Percentiles rank a stretch among this genome's conserved stretches.
Evolutionary conservation across 2,329 filamentous ascomycete species (phyloP).

Genomic region (Corniculantispora saksenae): DNA sequence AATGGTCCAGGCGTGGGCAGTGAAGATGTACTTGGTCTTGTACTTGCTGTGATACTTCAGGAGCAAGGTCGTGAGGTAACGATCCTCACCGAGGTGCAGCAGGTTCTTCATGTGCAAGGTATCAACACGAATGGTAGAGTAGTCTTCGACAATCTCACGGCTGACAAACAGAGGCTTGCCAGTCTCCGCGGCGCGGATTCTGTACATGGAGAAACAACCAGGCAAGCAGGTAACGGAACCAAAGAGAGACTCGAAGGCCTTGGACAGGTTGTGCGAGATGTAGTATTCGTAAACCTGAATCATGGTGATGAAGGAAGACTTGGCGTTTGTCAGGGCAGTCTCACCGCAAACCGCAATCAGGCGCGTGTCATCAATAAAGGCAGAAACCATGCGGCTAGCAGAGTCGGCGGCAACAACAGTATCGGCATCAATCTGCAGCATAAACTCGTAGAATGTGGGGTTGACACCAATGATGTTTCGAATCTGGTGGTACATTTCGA

Average conservation of each 20-base stretch:
- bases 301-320: slow-evolving; percentile 93
- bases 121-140: slow-evolving; percentile 91
- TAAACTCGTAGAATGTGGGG: slow-evolving; percentile 96
- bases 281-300: slow-evolving; percentile 99
- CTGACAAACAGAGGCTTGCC: slow-evolving; percentile 97
- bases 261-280: slow-evolving; percentile 95
- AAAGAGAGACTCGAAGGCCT: slow-evolving; percentile 96
- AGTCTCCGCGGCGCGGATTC: slow-evolving; percentile 88
- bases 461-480: slow-evolving; percentile 98
- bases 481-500: slow-evolving; percentile 98
- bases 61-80: slow-evolving; percentile 91
- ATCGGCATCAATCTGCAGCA: slow-evolving; percentile 96
- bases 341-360: slow-evolving; percentile 95
- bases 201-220: slow-evolving; percentile 99
- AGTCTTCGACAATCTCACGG: slow-evolving; percentile 83
- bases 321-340: slow-evolving; percentile 89
- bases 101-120: slow-evolving; percentile 99
- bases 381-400: slow-evolving; percentile 85
- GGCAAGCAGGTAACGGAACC: slow-evolving; percentile 96
- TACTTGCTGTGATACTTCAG: slow-evolving; percentile 90
- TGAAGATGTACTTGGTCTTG: slow-evolving; percentile 97
- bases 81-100: slow-evolving; percentile 94
- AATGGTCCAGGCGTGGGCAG: slow-evolving; percentile 93
- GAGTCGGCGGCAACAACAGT: slow-evolving; percentile 90
- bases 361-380: slow-evolving; percentile 88